Base-by-base conservation (phyloP, 2,329 filamentous ascomycete species). In the Neophaeococcomyces aloes region DNA sequence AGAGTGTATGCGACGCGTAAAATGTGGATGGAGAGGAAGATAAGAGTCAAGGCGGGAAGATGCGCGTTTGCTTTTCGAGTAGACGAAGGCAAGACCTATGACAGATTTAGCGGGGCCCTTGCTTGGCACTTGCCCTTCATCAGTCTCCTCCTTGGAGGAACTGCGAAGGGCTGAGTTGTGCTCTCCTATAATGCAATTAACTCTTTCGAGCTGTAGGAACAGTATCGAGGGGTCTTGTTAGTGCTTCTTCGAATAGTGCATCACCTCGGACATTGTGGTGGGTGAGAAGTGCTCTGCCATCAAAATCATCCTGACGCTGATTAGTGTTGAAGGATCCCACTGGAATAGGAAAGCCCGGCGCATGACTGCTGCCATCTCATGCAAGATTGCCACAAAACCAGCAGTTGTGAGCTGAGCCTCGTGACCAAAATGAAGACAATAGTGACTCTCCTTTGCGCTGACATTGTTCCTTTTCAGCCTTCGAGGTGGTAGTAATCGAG, bases 1-100 rank as follows among this genome's bases (percentile, higher is more conserved):
- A 19, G 38, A 43, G 35, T 19, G 39, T 36, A 39, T 34, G 34
- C 42, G 39, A 48, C 42, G 46, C 45, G 45, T 47, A 29, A 40
- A 21, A 36, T 34, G 32, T 29, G 29, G 45, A 47, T 43, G 45
- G 29, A 19, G 14, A 32, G 29, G 32, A 25, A 31, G 23, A 31
- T 30, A 30, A 30, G 21, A 44, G 17, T 27, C 14, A 11, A 42
- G 15, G 19, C 34, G 31, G 31, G 15, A 19, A 13, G 39, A 35
- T 42, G 38, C 39, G 39, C 39, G 39, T 42, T 42, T 42, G 30
- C 39, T 42, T 19, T 14, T 8, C 14, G 21, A 25, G n/a, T 14
- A 39, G 37, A 27, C 37, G 37, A 23, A 29, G n/a, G n/a, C n/a
- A 38, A 25, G 37, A 39, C 37, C 21, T 32, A 41, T 31, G 31